Conservation (phyloP, 2,329 filamentous ascomycete genomes). For the Cercospora nicotianae region DNA sequence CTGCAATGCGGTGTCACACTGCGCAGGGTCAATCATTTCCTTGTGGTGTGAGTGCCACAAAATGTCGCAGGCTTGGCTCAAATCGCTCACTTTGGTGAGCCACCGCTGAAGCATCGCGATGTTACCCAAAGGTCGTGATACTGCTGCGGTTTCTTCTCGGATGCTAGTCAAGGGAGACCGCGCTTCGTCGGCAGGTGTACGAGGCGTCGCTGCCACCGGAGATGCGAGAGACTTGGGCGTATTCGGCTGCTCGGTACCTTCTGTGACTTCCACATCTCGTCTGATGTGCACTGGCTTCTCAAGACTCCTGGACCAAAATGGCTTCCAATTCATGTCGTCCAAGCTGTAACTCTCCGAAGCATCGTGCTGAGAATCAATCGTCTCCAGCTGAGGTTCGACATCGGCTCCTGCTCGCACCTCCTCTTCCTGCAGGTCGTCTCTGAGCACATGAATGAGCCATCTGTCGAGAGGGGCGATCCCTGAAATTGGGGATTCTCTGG, state of each 20-base stretch:
- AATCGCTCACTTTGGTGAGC: slow-evolving; percentile 7
- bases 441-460: background rate
- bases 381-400: background rate
- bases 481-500: background rate
- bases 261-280: background rate
- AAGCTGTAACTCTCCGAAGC: background rate
- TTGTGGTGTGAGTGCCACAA: background rate
- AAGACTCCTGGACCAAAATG: slow-evolving; percentile 1
- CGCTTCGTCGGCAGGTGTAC: background rate
- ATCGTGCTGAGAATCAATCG: background rate
- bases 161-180: background rate
- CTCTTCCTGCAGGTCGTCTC: background rate
- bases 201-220: background rate
- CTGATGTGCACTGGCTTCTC: background rate
- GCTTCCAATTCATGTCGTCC: background rate
- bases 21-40: background rate
- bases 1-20: background rate
- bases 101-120: background rate
- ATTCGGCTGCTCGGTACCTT: background rate
- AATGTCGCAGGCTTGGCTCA: background rate
- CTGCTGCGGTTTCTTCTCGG: background rate
- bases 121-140: background rate
- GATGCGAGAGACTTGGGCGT: background rate
- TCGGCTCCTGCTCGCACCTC: background rate
- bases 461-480: background rate